Conservation (phyloP, 192 early-diverging fungal species). For the Coemansia biformis region DNA sequence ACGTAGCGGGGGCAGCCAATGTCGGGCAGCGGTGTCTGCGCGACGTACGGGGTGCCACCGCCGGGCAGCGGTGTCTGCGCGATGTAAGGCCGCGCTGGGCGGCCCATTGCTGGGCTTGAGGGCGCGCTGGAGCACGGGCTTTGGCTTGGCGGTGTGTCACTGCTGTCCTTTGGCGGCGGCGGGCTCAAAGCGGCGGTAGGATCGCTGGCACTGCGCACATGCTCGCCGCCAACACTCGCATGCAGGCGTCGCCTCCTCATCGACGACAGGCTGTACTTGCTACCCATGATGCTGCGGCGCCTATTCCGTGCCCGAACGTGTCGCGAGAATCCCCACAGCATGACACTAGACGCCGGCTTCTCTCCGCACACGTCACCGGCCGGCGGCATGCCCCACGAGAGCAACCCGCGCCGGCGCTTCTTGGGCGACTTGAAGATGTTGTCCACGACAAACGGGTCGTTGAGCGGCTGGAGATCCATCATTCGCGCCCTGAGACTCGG, state of each 20-base stretch:
- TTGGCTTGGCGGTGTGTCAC: background rate
- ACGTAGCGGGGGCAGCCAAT: no score
- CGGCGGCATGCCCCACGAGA: slow-evolving; percentile 41
- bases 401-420: slow-evolving; percentile 35
- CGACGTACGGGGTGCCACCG: no score
- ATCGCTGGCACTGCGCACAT: slow-evolving; percentile 34
- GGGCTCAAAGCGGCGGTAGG: slow-evolving; percentile 25
- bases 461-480: slow-evolving; percentile 34
- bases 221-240: slow-evolving; percentile 14
- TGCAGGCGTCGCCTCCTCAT: slow-evolving; percentile 18
- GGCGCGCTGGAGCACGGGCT: no score
- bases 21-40: no score
- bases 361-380: background rate
- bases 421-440: slow-evolving; percentile 50
- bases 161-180: slow-evolving; percentile 1
- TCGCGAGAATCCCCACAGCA: slow-evolving; percentile 28
- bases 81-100: no score
- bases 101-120: no score
- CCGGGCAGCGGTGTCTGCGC: no score
- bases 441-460: slow-evolving; percentile 45
- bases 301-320: slow-evolving; percentile 30
- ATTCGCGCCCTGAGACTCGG: slow-evolving; percentile 21
- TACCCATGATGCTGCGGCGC: slow-evolving; percentile 43
- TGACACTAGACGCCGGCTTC: background rate
- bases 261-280: slow-evolving; percentile 34